A percentile compares a stretch with the other conserved stretches of the same genome.
Conservation (phyloP, 1,284 basidiomycete genomes). For the Sporisorium scitamineum region DNA sequence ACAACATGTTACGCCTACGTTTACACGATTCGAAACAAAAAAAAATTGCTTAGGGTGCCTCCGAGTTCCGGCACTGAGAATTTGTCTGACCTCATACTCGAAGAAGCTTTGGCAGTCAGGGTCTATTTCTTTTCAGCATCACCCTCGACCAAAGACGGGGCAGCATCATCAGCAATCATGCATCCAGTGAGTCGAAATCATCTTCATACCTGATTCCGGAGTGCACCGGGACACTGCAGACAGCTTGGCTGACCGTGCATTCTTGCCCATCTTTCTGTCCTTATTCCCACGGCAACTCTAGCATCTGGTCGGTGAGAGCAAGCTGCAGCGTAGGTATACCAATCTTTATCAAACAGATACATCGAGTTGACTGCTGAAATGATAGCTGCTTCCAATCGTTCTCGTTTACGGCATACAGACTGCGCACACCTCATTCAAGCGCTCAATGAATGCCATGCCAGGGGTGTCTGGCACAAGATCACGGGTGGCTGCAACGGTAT, state of each 20-base stretch:
- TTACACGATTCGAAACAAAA: not conserved
- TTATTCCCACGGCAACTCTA: not conserved
- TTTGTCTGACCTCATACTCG: constrained; percentile 41
- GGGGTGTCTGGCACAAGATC: constrained; percentile 47
- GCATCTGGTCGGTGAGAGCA: constrained; percentile 54
- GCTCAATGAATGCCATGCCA: constrained; percentile 54
- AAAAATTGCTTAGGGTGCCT: no score
- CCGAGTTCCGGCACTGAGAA: constrained; percentile 28
- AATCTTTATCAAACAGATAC: not conserved
- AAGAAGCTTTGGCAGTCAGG: constrained; percentile 7
- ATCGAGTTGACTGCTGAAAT: not conserved
- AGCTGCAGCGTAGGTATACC: constrained; percentile 42
- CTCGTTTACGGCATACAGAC: constrained; percentile 15
- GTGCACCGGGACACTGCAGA: no score
- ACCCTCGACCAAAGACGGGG: not conserved
- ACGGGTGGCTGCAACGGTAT: constrained; percentile 58
- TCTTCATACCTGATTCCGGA: no score
- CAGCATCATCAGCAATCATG: constrained; percentile 14
- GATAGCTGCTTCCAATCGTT: no score
- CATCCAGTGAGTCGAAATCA: constrained; percentile 22
- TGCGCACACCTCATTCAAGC: constrained; percentile 55
- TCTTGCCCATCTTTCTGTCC: not conserved
- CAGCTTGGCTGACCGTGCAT: not conserved
- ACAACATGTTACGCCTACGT: not conserved
- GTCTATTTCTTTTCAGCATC: constrained; percentile 9